Evolutionary conservation across 2,329 filamentous ascomycete species (phyloP).

Genomic region (Geosmithia putterillii): DNA sequence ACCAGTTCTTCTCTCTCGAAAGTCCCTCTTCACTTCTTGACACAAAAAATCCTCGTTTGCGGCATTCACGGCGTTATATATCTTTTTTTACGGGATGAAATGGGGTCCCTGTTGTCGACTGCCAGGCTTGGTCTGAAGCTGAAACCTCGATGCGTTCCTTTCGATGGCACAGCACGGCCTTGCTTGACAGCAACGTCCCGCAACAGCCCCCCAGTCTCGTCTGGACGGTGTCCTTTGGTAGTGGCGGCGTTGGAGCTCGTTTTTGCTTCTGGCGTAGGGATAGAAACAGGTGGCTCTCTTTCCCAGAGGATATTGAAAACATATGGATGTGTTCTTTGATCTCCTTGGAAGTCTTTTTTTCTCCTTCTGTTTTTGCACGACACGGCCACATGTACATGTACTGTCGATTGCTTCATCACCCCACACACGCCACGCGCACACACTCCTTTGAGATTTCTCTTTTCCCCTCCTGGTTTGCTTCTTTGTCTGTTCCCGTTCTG

Average conservation of each 20-base stretch:
- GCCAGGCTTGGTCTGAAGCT: no score
- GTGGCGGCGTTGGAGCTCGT: constrained; percentile 25
- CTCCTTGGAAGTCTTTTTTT: no score
- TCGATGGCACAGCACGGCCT: no score
- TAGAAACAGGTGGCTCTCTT: constrained; percentile 13
- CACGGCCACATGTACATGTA: no score
- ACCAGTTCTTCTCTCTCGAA: constrained; percentile 3
- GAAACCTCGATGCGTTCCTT: constrained; percentile 9
- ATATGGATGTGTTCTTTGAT: not conserved
- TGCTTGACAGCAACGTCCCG: no score
- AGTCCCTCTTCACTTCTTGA: not conserved
- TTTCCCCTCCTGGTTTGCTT: no score
- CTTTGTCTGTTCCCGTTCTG: no score
- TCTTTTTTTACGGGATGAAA: no score
- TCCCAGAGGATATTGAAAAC: not conserved
- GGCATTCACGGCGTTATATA: constrained; percentile 32
- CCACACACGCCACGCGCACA: no score
- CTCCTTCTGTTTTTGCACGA: not conserved
- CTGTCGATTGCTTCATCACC: no score
- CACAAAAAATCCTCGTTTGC: constrained; percentile 2
- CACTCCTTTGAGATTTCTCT: no score
- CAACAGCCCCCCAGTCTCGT: no score
- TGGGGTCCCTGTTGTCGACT: constrained; percentile 23
- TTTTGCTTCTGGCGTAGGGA: constrained; percentile 22
- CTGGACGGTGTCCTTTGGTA: constrained; percentile 14